Base-by-base conservation (phyloP, 1,139 yeast species). In the Blastobotrys proliferans region DNA sequence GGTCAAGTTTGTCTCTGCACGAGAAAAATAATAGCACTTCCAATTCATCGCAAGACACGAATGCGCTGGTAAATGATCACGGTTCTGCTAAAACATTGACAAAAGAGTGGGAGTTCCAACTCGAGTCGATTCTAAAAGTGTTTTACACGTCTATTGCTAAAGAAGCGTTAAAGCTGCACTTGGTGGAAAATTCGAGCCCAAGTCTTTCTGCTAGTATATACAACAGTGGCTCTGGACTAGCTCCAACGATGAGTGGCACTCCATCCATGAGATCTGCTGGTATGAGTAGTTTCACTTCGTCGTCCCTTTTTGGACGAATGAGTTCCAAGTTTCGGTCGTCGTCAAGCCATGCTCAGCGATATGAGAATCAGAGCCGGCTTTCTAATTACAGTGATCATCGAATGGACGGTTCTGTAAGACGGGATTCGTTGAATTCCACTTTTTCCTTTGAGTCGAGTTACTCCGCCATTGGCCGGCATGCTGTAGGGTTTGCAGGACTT, bases 401-500 rank as follows among this genome's bases (percentile, higher is more conserved):
- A 6, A 29, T 43, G 11, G 41, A 27, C 4, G 60, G 52, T 13
- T 41, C 49, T 4, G 40, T 48, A 19, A 45, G 62, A 17, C 52
- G 57, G 22, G 57, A 60, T 40, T 60, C 64, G 6, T 39, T 60
- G 26, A 56, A 54, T 30, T 60, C 64, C 8, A 49, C 55, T 14
- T 57, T 58, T 40, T 60, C 64, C 3, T 40, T 55, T 11, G 62
- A 60, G 17, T 47, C 53, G 11, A 45, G 48, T 22, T 49, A 57
- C 10, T 48, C 55, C 10, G 50, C 52, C 38, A 56, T 58, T 1
- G 45, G 55, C 24, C 45, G 62, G 9, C 64, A 60, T 33, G 62
- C 64, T 4, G 61, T 62, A 8, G 68, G 68, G 6, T 61, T 63
- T 45, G 66, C 66, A 9, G 63, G 65, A 2, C 51, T 61, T 35